Conservation (phyloP, 257 asterid genomes). For the Osmanthus fragrans region DNA sequence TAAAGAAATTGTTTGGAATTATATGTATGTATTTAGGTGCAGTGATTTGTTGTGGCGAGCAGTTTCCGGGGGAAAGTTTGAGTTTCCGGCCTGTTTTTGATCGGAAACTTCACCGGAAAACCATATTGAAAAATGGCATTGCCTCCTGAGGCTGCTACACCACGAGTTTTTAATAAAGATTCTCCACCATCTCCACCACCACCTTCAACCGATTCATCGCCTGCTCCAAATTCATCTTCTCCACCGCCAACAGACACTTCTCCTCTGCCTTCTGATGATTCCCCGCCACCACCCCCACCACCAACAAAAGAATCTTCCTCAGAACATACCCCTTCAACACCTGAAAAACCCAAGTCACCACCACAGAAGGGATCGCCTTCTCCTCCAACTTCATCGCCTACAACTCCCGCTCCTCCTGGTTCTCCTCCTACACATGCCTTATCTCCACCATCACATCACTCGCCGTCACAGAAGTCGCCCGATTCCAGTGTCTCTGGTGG, state of each 20-base stretch:
- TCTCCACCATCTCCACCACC: background rate
- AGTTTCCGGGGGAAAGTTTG: slow-evolving; percentile 24
- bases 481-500: slow-evolving; percentile 2
- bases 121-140: slow-evolving; percentile 21
- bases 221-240: background rate
- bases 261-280: too few species aligned
- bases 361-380: background rate
- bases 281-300: slow-evolving; percentile 18
- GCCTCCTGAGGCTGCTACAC: slow-evolving; percentile 27
- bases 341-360: background rate
- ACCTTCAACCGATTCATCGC: background rate
- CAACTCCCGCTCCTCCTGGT: background rate
- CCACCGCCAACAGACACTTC: background rate
- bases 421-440: slow-evolving; percentile 26
- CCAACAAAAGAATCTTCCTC: slow-evolving; percentile 1
- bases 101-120: slow-evolving; percentile 14
- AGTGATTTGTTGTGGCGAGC: slow-evolving; percentile 19
- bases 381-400: slow-evolving; percentile 26
- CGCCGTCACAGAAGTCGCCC: background rate
- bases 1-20: background rate
- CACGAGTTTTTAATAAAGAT: background rate
- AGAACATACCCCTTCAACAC: background rate
- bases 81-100: slow-evolving; percentile 8
- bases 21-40: slow-evolving; percentile 20
- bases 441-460: slow-evolving; percentile 26